Conservation (phyloP, 306 rosid genomes). For the Neltuma alba region DNA sequence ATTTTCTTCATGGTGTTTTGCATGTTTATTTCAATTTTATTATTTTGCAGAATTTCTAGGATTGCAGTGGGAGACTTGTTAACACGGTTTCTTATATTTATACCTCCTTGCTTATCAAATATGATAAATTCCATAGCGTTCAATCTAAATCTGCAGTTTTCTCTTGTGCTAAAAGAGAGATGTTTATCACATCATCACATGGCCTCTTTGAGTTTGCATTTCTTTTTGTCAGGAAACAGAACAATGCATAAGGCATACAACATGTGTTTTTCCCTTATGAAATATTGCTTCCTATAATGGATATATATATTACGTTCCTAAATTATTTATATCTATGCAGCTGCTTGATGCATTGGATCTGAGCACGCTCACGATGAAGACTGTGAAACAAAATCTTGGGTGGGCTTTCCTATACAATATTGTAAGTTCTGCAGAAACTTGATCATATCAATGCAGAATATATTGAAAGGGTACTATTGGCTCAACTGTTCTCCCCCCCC, state of each 20-base stretch:
- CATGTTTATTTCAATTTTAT: background rate
- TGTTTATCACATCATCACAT: constrained; percentile 11
- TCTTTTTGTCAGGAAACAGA: background rate
- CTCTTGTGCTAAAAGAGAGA: background rate
- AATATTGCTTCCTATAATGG: constrained; percentile 15
- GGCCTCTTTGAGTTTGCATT: constrained; percentile 2
- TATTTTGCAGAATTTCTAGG: background rate
- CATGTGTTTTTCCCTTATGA: background rate
- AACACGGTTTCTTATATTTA: background rate
- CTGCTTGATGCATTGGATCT: constrained; percentile 96
- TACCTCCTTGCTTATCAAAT: background rate
- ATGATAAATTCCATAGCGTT: background rate
- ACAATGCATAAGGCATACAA: background rate
- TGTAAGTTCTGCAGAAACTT: constrained; percentile 57
- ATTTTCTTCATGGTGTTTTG: background rate
- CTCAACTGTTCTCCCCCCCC: background rate
- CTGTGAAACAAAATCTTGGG: constrained; percentile 95
- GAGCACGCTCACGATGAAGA: constrained; percentile 89
- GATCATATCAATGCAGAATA: background rate
- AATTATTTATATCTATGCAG: constrained; percentile 55
- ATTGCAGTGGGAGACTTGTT: background rate
- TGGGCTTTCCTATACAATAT: constrained; percentile 96
- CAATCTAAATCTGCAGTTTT: background rate
- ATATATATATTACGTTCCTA: constrained; percentile 23
- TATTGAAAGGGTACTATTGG: background rate